These are phyloP conservation scores for Citrus inodora DNA, from an alignment of 345 rosid genomes.

Conservation along the genomic window DNA sequence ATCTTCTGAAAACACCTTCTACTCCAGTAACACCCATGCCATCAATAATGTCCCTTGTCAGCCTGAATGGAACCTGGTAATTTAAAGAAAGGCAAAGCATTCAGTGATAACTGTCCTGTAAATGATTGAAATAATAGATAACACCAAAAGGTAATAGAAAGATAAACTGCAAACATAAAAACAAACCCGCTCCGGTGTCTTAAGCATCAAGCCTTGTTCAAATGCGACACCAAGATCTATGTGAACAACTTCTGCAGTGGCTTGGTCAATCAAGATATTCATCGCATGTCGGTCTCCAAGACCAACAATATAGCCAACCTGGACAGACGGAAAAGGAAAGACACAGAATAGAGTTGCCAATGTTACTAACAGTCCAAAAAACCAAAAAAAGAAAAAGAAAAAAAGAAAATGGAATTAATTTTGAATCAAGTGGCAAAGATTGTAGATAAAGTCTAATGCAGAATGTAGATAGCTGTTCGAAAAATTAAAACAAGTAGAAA, in stretches of 20 bases:
- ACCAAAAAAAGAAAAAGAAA: neutral
- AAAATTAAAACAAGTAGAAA: neutral
- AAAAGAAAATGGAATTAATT: neutral
- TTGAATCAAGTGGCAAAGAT: neutral
- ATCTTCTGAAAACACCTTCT: slow-evolving; percentile 93
- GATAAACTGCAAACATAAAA: slow-evolving; percentile 12
- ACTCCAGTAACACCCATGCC: slow-evolving; percentile 99
- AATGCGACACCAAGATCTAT: slow-evolving; percentile 99
- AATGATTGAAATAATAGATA: neutral
- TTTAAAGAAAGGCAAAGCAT: neutral
- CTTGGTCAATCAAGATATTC: slow-evolving; percentile 93
- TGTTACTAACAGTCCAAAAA: neutral
- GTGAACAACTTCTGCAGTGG: slow-evolving; percentile 98
- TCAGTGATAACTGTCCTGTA: slow-evolving; percentile 5
- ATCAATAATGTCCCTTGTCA: slow-evolving; percentile 88
- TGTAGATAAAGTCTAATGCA: neutral
- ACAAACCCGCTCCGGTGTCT: slow-evolving; percentile 91
- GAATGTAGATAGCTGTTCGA: neutral
- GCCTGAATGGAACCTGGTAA: slow-evolving; percentile 89
- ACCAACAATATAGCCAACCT: slow-evolving; percentile 99
- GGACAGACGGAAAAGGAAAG: slow-evolving; percentile 10
- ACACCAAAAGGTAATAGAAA: slow-evolving; percentile 4
- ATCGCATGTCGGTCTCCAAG: slow-evolving; percentile 95
- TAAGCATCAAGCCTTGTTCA: slow-evolving; percentile 97
- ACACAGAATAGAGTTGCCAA: neutral